Base-by-base conservation (phyloP, 768 basidiomycete genomes). In the Dioszegia aurantiaca region DNA sequence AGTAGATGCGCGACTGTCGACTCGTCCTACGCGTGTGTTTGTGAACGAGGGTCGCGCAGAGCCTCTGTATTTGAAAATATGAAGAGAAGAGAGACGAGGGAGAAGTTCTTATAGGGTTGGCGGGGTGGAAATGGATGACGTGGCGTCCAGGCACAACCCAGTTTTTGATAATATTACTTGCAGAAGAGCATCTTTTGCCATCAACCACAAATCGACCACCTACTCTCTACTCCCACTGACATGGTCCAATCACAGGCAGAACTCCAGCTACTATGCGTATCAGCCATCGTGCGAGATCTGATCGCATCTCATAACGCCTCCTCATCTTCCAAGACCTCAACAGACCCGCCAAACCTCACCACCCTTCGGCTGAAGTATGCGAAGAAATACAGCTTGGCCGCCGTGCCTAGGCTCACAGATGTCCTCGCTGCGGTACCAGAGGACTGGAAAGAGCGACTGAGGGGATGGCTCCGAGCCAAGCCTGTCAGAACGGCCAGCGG, bases 401-500 rank as follows among this genome's bases (percentile, higher is more conserved):
- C 89, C 28, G 87, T 94, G 0, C 95, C 95, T 0, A 79, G 95
- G 44, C 82, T 99, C 19, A 94, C 98, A 43, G 95, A 99, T 76
- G 97, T 99, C 70, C 91, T 99, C 77, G 90, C 90, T 62, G 95
- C 95, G 36, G 94, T 98, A 48, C 95, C 95, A 17, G 93, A 97
- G 75, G 93, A 95, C 54, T 91, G 93, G 80, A 92, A 92, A 78
- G 90, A 90, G 66, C 87, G 87, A 5, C 77, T 99, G 21, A 76
- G 97, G 53, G 91, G 92, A 1, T 91, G 87, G 75, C 79, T 99
- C 59, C 87, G 85, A 64, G 94, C 95, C 19, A 84, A 95, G 64
- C 95, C 95, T 19, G 91, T 99, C 54, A 80, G 95, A 62, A 98
- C 94, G 3, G 95, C 95, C 8, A 94, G 91, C 77, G 94, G 95